phyloP scores from a whole-genome alignment of 164 flowering plant species.

The Kalanchoe fedtschenkoi region DNA sequence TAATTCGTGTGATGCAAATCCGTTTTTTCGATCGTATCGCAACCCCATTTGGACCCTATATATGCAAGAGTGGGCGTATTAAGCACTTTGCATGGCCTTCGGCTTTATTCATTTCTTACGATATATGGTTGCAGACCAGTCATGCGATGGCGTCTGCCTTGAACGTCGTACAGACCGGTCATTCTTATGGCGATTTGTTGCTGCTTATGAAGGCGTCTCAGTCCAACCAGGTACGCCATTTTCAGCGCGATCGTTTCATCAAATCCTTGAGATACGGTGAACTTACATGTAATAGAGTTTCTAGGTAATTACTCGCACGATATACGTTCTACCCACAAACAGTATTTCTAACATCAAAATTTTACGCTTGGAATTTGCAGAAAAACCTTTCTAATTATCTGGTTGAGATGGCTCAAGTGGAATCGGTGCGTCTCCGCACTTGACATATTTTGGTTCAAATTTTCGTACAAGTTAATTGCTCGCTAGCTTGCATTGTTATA shows the following conservation, averaged over 20 bases:
- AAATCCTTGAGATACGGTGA: neutral
- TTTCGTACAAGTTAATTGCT: neutral
- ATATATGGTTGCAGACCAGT: constrained; percentile 45
- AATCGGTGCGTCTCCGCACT: constrained; percentile 37
- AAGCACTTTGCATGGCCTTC: too few species aligned
- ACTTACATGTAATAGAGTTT: neutral
- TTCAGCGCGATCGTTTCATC: neutral
- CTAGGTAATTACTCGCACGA: neutral
- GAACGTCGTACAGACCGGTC: constrained; percentile 77
- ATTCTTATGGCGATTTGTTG: constrained; percentile 82
- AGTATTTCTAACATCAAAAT: neutral
- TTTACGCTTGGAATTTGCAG: constrained; percentile 35
- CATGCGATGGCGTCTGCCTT: constrained; percentile 64
- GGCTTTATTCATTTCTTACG: neutral
- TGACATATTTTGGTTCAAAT: neutral
- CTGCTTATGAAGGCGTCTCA: constrained; percentile 64
- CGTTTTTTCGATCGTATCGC: neutral
- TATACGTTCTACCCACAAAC: neutral
- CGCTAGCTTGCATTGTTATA: neutral
- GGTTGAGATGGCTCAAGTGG: constrained; percentile 82
- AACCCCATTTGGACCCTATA: neutral
- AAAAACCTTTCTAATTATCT: constrained; percentile 53
- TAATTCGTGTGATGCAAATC: neutral
- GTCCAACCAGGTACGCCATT: constrained; percentile 36
- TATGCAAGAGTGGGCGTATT: neutral